Evolutionary conservation across 2,329 filamentous ascomycete species (phyloP).

Genomic region (Fusarium coicis): DNA sequence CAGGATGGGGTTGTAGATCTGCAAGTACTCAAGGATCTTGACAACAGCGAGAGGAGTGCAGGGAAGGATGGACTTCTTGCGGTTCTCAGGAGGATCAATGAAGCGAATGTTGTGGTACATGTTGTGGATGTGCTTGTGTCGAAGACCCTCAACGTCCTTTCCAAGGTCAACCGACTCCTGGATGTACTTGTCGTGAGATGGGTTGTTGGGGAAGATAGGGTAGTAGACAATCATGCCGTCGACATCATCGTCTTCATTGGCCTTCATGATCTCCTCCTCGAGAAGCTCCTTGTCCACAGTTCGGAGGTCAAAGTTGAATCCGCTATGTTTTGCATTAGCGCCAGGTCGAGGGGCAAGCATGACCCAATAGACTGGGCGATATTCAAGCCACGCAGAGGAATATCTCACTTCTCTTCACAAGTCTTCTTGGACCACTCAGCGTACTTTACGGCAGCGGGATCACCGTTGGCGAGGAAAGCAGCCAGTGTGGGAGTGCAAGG

Average conservation of each 20-base stretch:
- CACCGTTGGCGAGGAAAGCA: constrained; percentile 91
- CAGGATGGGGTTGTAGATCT: constrained; percentile 96
- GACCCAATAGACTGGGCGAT: constrained; percentile 34
- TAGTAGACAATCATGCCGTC: constrained; percentile 98
- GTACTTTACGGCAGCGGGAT: constrained; percentile 92
- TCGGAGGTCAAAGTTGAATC: constrained; percentile 88
- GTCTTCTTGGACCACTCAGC: constrained; percentile 98
- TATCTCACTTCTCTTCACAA: constrained; percentile 89
- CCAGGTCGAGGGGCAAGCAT: constrained; percentile 30
- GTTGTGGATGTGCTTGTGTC: constrained; percentile 95
- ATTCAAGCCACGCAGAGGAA: constrained; percentile 27
- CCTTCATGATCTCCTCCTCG: constrained; percentile 86
- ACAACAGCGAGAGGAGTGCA: constrained; percentile 96
- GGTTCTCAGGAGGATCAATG: constrained; percentile 80
- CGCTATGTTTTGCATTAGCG: constrained; percentile 63
- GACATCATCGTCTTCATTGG: constrained; percentile 80
- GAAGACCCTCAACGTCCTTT: constrained; percentile 97
- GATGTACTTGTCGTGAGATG: constrained; percentile 90
- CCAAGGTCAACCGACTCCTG: constrained; percentile 90
- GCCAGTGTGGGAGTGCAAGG: constrained; percentile 77
- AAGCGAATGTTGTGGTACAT: constrained; percentile 99
- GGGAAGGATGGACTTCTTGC: constrained; percentile 90
- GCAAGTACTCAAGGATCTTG: constrained; percentile 95
- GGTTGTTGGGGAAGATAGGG: constrained; percentile 86
- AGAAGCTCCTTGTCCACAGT: constrained; percentile 87